Conservation (phyloP, 345 rosid species). For the Linum lewisii region DNA sequence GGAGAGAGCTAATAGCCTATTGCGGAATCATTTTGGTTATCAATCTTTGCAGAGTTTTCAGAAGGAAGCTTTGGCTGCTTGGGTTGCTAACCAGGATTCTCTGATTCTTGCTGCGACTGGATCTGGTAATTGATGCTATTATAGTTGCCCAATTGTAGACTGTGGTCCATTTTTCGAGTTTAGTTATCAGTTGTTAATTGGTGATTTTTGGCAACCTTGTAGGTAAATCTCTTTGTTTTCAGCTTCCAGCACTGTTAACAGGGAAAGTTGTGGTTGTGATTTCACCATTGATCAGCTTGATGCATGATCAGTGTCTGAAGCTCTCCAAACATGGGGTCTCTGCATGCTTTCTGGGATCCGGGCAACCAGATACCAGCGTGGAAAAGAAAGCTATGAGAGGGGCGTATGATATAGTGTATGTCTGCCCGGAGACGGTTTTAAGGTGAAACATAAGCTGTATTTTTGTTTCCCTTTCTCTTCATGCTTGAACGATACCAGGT, state of each 20-base stretch:
- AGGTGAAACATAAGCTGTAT: slow-evolving; percentile 33
- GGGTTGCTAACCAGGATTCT: slow-evolving; percentile 61
- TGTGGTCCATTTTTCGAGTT: no score
- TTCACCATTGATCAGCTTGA: slow-evolving; percentile 88
- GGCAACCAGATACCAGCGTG: slow-evolving; percentile 71
- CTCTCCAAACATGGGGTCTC: slow-evolving; percentile 64
- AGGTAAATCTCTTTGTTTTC: slow-evolving; percentile 90
- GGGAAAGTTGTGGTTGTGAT: slow-evolving; percentile 79
- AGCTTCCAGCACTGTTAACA: slow-evolving; percentile 74
- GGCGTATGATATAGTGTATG: slow-evolving; percentile 65
- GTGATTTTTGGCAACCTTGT: slow-evolving; percentile 10
- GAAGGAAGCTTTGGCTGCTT: slow-evolving; percentile 67
- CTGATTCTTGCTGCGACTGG: slow-evolving; percentile 93
- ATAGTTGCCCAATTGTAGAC: no score
- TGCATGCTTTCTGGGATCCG: slow-evolving; percentile 95
- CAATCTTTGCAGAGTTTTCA: slow-evolving; percentile 58
- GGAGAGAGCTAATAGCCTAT: slow-evolving; percentile 32
- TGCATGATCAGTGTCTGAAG: slow-evolving; percentile 92
- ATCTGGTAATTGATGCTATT: slow-evolving; percentile 39
- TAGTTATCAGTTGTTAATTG: not conserved
- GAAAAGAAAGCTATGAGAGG: slow-evolving; percentile 87
- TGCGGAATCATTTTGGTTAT: slow-evolving; percentile 53
- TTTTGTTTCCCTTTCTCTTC: no score
- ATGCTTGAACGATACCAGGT: not conserved
- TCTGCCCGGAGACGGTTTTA: slow-evolving; percentile 75